phyloP scores from a whole-genome alignment of 2,329 filamentous ascomycete genomes.

The Verticillium tricorpus region DNA sequence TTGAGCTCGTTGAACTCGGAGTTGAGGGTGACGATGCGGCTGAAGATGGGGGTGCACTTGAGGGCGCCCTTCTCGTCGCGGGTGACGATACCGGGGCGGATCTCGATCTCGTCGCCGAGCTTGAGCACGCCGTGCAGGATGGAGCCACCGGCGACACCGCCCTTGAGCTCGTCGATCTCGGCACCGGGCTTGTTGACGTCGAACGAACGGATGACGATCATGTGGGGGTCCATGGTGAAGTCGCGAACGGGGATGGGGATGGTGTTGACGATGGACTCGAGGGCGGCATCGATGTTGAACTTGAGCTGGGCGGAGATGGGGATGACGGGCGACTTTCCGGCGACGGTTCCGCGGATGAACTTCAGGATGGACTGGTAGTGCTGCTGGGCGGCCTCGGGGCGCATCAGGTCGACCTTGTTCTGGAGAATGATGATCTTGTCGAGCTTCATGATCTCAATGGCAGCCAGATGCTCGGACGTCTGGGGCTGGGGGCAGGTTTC shows the following conservation, averaged over 20 bases:
- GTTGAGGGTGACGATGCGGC: slow-evolving; percentile 88
- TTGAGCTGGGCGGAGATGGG: slow-evolving; percentile 97
- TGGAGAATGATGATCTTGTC: slow-evolving; percentile 99
- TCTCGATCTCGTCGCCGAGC: slow-evolving; percentile 96
- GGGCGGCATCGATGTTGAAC: slow-evolving; percentile 98
- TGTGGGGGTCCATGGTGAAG: slow-evolving; percentile 88
- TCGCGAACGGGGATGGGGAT: slow-evolving; percentile 90
- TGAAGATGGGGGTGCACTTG: slow-evolving; percentile 96
- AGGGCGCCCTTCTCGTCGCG: slow-evolving; percentile 91
- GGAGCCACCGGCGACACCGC: slow-evolving; percentile 94
- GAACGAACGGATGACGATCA: slow-evolving; percentile 99
- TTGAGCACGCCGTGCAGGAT: slow-evolving; percentile 97
- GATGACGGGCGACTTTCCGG: slow-evolving; percentile 90
- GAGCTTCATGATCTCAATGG: slow-evolving; percentile 99
- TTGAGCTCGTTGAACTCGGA: slow-evolving; percentile 96
- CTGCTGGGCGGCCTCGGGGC: slow-evolving; percentile 86
- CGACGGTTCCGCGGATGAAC: slow-evolving; percentile 96
- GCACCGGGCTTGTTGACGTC: slow-evolving; percentile 99
- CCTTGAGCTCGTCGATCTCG: slow-evolving; percentile 97
- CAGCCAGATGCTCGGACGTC: slow-evolving; percentile 96
- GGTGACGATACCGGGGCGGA: slow-evolving; percentile 95
- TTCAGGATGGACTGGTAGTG: slow-evolving; percentile 98
- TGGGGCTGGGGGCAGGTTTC: slow-evolving; percentile 98
- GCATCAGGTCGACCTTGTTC: slow-evolving; percentile 99
- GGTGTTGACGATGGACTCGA: slow-evolving; percentile 91